phyloP scores from a whole-genome alignment of 2,329 filamentous ascomycete species.

The Colletotrichum eremochloae region DNA sequence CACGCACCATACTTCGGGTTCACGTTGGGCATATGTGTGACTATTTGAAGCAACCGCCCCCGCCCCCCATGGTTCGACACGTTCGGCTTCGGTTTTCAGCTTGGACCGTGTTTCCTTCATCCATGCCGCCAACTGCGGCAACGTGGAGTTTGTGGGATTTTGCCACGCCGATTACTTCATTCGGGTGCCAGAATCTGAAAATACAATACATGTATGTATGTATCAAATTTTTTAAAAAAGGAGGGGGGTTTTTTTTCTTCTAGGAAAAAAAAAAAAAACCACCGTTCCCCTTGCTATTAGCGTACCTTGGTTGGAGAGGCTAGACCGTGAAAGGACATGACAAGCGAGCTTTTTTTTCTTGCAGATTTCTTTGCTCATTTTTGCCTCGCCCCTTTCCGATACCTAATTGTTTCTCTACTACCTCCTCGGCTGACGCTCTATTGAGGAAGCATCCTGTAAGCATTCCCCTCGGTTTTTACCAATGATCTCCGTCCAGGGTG shows the following conservation, averaged over 20 bases:
- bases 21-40: not conserved
- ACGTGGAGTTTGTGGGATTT: not conserved
- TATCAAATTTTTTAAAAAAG: too few relatives aligned
- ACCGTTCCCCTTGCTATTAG: not conserved
- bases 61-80: not conserved
- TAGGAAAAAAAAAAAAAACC: not conserved
- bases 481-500: slow-evolving; percentile 25
- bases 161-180: not conserved
- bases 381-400: not conserved
- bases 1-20: not conserved
- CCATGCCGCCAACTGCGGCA: slow-evolving; percentile 1
- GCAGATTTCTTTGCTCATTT: not conserved
- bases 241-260: too few relatives aligned
- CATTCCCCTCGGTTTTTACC: not conserved
- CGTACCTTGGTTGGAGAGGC: not conserved
- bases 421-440: slow-evolving; percentile 3
- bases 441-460: not conserved
- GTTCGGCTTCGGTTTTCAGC: not conserved
- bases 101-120: not conserved
- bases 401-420: not conserved
- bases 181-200: not conserved
- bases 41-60: not conserved
- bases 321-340: slow-evolving; percentile 30
- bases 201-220: too few relatives aligned
- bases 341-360: slow-evolving; percentile 19